These are phyloP conservation scores for Phlebiopsis gigantea DNA, from an alignment of 768 basidiomycete species.

Conservation along the genomic window DNA sequence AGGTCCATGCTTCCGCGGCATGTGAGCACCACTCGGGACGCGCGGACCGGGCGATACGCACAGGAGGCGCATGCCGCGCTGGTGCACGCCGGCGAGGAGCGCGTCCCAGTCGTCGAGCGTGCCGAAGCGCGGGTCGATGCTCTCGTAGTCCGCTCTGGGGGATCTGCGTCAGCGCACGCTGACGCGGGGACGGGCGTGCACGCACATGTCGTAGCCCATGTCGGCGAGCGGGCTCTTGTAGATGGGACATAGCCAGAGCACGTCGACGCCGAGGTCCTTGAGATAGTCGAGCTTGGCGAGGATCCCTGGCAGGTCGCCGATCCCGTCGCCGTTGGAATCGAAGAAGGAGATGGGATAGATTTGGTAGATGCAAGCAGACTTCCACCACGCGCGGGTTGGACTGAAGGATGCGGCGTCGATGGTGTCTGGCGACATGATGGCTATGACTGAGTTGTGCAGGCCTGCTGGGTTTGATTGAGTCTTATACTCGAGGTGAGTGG, in stretches of 20 bases:
- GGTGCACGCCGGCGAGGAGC: conserved; percentile 47
- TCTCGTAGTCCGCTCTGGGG: conserved; percentile 56
- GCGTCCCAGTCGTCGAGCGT: conserved; percentile 56
- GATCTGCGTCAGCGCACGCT: conserved; percentile 9
- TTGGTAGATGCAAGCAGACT: conserved; percentile 55
- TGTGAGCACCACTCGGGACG: conserved; percentile 2
- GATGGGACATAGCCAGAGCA: conserved; percentile 69
- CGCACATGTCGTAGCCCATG: conserved; percentile 72
- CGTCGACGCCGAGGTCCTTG: conserved; percentile 59
- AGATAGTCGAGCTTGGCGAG: conserved; percentile 61
- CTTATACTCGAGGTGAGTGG: no score
- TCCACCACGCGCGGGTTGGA: conserved; percentile 45
- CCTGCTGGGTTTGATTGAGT: no score
- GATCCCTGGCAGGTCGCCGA: conserved; percentile 69
- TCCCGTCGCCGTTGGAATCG: conserved; percentile 67
- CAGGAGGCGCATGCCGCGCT: conserved; percentile 68
- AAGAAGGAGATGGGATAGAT: conserved; percentile 69
- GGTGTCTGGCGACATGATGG: not conserved
- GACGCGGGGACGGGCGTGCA: not conserved
- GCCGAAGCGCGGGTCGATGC: conserved; percentile 62
- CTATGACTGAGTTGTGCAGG: no score
- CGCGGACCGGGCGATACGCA: conserved; percentile 24
- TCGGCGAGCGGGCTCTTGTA: conserved; percentile 64
- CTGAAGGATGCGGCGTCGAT: not conserved
- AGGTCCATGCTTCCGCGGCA: conserved; percentile 63